Base-by-base conservation (phyloP, 768 basidiomycete species). In the Amanita rimosa region DNA sequence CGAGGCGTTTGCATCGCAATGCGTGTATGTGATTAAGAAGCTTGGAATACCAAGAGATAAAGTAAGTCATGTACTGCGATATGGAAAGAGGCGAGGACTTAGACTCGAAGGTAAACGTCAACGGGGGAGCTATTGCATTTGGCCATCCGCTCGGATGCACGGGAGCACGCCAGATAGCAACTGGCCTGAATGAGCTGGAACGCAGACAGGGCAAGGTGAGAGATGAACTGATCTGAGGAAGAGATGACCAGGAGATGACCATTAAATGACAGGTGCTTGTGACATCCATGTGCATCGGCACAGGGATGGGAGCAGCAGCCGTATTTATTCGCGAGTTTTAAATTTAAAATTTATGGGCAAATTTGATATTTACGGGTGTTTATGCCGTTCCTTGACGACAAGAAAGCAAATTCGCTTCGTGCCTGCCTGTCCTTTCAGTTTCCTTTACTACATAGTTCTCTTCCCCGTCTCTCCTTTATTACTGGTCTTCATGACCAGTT, bases 301-400 rank as follows among this genome's bases (percentile, higher is more conserved):
- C 83, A 10, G 87, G 90, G n/a, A 91, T 91, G 88, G 89, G 89
- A n/a, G 90, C 88, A 7, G 87, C 85, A 16, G 82, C 69, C 0
- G 69, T 88, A 13, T 88, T 89, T 62, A 64, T 87, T 2, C 68
- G 74, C 44, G 83, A n/a, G n/a, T n/a, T n/a, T n/a, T n/a, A n/a
- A n/a, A n/a, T n/a, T n/a, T n/a, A n/a, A n/a, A n/a, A n/a, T n/a
- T n/a, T n/a, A n/a, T n/a, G n/a, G n/a, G n/a, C n/a, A n/a, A 24
- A 21, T 17, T 17, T 8, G 21, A 21, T 49, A 6, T 49, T 33
- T 21, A 21, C 26, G 24, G 26, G 14, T 48, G 6, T 48, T 48
- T 38, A 45, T 8, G 41, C 27, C 9, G 22, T 8, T 19, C 13
- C 10, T 14, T 17, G 1, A 21, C 35, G 19, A 24, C 21, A 19